These are phyloP conservation scores for Sporisorium iseilematis-ciliati DNA, from an alignment of 1,284 basidiomycete species.

Conservation along the genomic window DNA sequence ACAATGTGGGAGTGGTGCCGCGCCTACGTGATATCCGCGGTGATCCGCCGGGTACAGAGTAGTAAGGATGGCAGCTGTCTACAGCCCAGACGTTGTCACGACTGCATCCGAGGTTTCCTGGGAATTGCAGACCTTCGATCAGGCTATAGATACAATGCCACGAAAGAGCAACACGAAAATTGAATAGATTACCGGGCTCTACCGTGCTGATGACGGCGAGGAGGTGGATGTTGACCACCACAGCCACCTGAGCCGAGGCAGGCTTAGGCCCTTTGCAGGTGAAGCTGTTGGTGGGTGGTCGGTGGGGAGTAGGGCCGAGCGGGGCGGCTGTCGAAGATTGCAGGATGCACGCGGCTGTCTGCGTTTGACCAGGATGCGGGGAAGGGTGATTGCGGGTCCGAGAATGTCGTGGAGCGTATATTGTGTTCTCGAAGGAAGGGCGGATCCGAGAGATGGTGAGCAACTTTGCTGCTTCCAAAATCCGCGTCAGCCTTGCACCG, in stretches of 20 bases:
- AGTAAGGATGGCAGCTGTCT: not conserved
- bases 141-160: not conserved
- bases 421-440: conserved; percentile 25
- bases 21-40: not conserved
- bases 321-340: conserved; percentile 11
- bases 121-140: not conserved
- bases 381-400: conserved; percentile 36
- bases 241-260: conserved; percentile 19
- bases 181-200: conserved; percentile 4
- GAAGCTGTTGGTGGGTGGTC: conserved; percentile 1
- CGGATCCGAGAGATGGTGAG: conserved; percentile 50
- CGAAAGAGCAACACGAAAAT: not conserved
- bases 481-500: not conserved
- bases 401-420: conserved; percentile 31
- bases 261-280: not conserved
- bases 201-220: conserved; percentile 14
- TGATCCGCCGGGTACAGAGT: not conserved
- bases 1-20: not conserved
- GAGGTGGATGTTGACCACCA: conserved; percentile 5
- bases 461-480: conserved; percentile 8
- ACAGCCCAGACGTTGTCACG: not conserved
- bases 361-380: conserved; percentile 18
- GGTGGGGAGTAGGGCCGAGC: not conserved
- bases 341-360: conserved; percentile 8
- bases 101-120: conserved; percentile 1